Conservation (phyloP, 2,329 filamentous ascomycete genomes). For the Zasmidium citrigriseum region DNA sequence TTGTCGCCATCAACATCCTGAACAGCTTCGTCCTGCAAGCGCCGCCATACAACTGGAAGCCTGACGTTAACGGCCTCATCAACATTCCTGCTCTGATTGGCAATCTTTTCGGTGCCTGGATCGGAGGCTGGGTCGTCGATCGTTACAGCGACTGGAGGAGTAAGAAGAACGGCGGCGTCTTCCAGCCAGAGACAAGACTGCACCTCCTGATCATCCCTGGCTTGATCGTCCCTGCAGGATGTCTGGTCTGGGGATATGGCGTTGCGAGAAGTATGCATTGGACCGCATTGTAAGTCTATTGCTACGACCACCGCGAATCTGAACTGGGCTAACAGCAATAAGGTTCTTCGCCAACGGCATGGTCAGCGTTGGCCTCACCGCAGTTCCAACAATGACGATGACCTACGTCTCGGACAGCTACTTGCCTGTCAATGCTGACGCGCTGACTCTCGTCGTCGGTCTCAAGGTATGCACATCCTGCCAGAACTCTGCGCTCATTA, state of each 20-base stretch:
- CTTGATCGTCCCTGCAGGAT: constrained; percentile 45
- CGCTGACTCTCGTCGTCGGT: constrained; percentile 40
- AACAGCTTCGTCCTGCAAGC: constrained; percentile 43
- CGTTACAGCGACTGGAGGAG: constrained; percentile 44
- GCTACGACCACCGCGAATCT: not conserved
- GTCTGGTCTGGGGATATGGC: constrained; percentile 48
- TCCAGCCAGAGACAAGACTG: constrained; percentile 49
- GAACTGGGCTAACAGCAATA: not conserved
- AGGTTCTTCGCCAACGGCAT: constrained; percentile 50
- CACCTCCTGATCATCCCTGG: constrained; percentile 44
- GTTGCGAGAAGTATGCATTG: constrained; percentile 44
- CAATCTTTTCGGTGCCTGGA: constrained; percentile 45
- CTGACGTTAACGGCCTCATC: constrained; percentile 41
- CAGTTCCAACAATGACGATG: constrained; percentile 47
- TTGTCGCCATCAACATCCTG: constrained; percentile 43
- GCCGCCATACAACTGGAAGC: constrained; percentile 40
- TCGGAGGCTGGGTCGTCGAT: constrained; percentile 48
- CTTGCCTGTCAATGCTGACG: constrained; percentile 39
- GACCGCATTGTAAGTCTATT: constrained; percentile 37
- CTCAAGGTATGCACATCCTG: constrained; percentile 30
- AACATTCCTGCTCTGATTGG: constrained; percentile 46
- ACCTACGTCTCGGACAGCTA: constrained; percentile 46
- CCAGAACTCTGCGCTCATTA: too few relatives aligned
- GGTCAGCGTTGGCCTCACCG: constrained; percentile 46
- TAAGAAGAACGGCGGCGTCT: constrained; percentile 44